phyloP scores from a whole-genome alignment of 495 filamentous ascomycete genomes.

The Daldinia decipiens region DNA sequence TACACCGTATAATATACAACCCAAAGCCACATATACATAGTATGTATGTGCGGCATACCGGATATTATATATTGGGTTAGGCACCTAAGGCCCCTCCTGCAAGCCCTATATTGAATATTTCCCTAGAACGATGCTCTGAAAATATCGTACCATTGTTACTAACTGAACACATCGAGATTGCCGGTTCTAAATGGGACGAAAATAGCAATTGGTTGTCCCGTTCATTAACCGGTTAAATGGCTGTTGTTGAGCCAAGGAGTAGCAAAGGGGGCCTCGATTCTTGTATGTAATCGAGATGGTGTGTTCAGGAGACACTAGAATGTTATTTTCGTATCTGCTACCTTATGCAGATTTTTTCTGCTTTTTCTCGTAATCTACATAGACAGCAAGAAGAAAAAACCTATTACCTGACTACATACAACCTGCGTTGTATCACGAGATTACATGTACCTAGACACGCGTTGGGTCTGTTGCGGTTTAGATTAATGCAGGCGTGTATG shows the following conservation, averaged over 20 bases:
- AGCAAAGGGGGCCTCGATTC: constrained; percentile 28
- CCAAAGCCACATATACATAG: neutral
- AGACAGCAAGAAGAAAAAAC: neutral
- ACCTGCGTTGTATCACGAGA: neutral
- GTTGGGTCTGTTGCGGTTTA: no score
- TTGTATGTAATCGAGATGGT: neutral
- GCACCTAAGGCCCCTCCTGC: neutral
- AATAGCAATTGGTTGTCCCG: neutral
- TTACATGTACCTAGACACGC: neutral
- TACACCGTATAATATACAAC: neutral
- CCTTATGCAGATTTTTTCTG: neutral
- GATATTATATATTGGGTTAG: neutral
- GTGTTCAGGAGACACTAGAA: neutral
- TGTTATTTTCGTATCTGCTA: neutral
- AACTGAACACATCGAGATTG: constrained; percentile 15
- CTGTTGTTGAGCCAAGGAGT: constrained; percentile 26
- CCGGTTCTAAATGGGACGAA: constrained; percentile 13
- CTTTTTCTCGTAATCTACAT: neutral
- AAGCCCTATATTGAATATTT: neutral
- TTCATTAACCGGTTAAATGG: constrained; percentile 37
- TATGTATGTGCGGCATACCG: neutral
- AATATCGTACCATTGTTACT: neutral
- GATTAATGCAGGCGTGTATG: neutral
- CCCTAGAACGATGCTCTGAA: neutral
- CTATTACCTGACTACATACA: neutral